Percentiles rank a stretch among this genome's conserved stretches.
Evolutionary conservation across 495 filamentous ascomycete species (phyloP).

Genomic region (Barbatosphaeria neglecta): DNA sequence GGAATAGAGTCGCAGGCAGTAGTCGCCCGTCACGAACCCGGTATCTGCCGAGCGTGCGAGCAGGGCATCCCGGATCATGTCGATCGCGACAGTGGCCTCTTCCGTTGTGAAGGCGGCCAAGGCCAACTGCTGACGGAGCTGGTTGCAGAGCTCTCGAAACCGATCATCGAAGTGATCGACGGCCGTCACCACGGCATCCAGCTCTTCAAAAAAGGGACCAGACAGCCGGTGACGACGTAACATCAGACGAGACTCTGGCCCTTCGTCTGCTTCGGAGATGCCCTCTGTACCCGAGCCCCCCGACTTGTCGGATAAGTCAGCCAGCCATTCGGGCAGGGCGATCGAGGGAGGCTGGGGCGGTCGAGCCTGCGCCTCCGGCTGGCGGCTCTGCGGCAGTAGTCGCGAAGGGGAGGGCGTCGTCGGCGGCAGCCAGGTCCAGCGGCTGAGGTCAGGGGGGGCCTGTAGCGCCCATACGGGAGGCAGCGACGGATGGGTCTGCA

Average conservation of each 20-base stretch:
- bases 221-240: not conserved
- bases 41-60: not conserved
- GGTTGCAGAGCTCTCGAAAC: not conserved
- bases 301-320: not conserved
- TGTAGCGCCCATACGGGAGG: conserved; percentile 30
- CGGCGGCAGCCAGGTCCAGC: conserved; percentile 41
- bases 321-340: not conserved
- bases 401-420: conserved; percentile 4
- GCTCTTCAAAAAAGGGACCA: not conserved
- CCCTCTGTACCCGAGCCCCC: not conserved
- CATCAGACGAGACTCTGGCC: not conserved
- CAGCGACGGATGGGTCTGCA: conserved; percentile 20
- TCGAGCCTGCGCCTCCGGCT: not conserved
- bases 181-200: not conserved
- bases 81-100: not conserved
- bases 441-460: conserved; percentile 22
- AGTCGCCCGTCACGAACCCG: not conserved
- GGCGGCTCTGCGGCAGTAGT: not conserved
- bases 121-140: not conserved
- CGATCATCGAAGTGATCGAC: not conserved
- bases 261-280: no score
- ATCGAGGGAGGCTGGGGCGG: not conserved
- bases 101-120: not conserved
- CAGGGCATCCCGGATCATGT: not conserved
- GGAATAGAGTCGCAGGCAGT: not conserved